Evolutionary conservation across 805 yeast genomes (phyloP).

Genomic region (Clavispora phyllophila): DNA sequence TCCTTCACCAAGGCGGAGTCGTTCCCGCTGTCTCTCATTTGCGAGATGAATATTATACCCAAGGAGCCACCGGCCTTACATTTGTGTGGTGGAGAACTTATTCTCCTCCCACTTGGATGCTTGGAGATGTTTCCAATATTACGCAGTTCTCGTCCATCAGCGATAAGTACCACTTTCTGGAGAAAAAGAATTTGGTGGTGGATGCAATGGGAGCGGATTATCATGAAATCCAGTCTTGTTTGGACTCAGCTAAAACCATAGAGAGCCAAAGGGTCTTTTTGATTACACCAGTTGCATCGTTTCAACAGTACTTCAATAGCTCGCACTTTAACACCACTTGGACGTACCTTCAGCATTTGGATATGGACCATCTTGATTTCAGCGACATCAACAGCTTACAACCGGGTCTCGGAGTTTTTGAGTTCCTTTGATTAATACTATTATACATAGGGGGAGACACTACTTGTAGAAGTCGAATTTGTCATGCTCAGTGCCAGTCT

Average conservation of each 20-base stretch:
- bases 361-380: constrained; percentile 69
- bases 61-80: constrained; percentile 19
- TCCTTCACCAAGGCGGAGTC: constrained; percentile 87
- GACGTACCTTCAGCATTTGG: constrained; percentile 48
- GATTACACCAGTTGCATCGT: constrained; percentile 39
- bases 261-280: constrained; percentile 12
- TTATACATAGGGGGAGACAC: background rate
- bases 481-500: constrained; percentile 91
- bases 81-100: constrained; percentile 92
- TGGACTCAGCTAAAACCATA: constrained; percentile 10
- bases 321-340: constrained; percentile 30
- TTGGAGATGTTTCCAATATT: constrained; percentile 27
- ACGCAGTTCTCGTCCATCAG: constrained; percentile 13
- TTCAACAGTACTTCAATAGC: constrained; percentile 34
- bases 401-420: constrained; percentile 65
- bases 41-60: constrained; percentile 6
- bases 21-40: constrained; percentile 55
- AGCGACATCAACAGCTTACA: constrained; percentile 40
- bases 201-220: constrained; percentile 48
- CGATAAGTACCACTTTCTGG: constrained; percentile 7
- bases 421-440: constrained; percentile 17
- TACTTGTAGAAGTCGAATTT: constrained; percentile 95
- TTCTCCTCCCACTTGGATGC: constrained; percentile 87
- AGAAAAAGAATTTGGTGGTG: constrained; percentile 18
- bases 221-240: constrained; percentile 16